Percentiles rank a stretch among this genome's conserved stretches.
phyloP scores from a whole-genome alignment of 768 basidiomycete species.

The Agaricus blazei region DNA sequence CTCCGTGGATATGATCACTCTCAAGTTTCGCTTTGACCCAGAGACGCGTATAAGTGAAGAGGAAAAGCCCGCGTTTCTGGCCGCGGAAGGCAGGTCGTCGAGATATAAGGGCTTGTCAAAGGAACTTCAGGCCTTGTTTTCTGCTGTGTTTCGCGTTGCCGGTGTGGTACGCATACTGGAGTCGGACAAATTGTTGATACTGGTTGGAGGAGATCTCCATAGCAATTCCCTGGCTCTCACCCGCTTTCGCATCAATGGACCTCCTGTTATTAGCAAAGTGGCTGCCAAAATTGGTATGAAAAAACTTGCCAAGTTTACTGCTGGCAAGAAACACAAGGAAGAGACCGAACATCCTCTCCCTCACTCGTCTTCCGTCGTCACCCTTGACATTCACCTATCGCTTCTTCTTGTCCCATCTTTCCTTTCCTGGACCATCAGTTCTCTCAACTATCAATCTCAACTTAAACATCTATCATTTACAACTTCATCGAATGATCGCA shows the following conservation, averaged over 20 bases:
- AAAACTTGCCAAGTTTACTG: background rate
- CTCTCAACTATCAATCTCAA: slow-evolving; percentile 1
- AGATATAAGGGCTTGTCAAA: slow-evolving; percentile 9
- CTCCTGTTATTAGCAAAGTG: slow-evolving; percentile 10
- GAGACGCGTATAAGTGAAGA: slow-evolving; percentile 5
- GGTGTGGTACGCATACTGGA: slow-evolving; percentile 8
- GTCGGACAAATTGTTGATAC: slow-evolving; percentile 5
- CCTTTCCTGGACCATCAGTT: slow-evolving; percentile 8
- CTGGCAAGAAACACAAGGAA: background rate
- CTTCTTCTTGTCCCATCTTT: slow-evolving; percentile 8
- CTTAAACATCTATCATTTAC: slow-evolving; percentile 9
- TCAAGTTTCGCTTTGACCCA: slow-evolving; percentile 9
- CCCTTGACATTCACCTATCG: slow-evolving; percentile 4
- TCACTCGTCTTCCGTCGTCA: slow-evolving; percentile 5
- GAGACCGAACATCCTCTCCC: background rate
- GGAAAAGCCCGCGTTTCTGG: slow-evolving; percentile 3
- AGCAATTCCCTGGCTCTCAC: slow-evolving; percentile 1
- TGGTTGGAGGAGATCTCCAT: slow-evolving; percentile 5
- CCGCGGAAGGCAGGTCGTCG: slow-evolving; percentile 8
- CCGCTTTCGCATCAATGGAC: slow-evolving; percentile 3
- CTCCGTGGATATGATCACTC: slow-evolving; percentile 10
- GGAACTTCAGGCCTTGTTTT: slow-evolving; percentile 6
- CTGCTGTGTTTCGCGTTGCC: slow-evolving; percentile 8
- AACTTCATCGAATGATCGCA: slow-evolving; percentile 1
- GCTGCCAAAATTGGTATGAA: slow-evolving; percentile 10